Evolutionary conservation across 352 stramenopile species (phyloP), one percentile per base, ranked within the genome.

Genomic region (Globisporangium abappressorium): DNA sequence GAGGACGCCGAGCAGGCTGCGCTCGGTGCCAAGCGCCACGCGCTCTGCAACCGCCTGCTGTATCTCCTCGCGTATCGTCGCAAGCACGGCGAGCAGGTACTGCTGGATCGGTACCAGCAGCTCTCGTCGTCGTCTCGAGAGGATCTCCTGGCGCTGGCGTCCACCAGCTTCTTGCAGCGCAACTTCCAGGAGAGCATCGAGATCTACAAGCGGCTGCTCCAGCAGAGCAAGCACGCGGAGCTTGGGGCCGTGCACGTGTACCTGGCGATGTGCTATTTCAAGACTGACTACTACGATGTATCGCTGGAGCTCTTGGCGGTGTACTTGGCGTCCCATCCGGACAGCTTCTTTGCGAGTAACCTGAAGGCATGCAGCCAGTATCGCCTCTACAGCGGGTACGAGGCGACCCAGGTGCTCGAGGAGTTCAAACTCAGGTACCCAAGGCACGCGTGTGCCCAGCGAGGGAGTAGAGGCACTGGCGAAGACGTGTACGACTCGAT

Each of bases 341-440:
- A 82, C 55, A 91, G 82, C 65, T 85, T 87, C 58, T 78, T 92
- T n/a, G 85, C 82, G 8, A 76, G n/a, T 15, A 94, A 94, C 62
- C 66, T 94, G 47, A 85, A 85, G 62, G 85, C 84, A 22, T 85
- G 84, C 57, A 82, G 78, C 65, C 74, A 87, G 57, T 94, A 81
- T 57, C 75, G 72, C 0, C 68, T 91, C 7, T 89, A 89, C 43
- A 82, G 76, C n/a, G 78, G 78, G 1, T 62, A 72, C 11, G 81
- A 87, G 38, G 82, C 82, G 1, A 82, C 91, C 36, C 69, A 85
- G 15, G 94, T 98, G 64, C 81, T 99, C 0, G 90, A 97, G 36
- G 80, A 79, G 46, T 88, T 98, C 26, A 77, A 69, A 2, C 78
- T 90, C 28, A 71, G 79, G 14, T 79, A 80, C 57, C 79, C 79